Conservation (phyloP, 495 filamentous ascomycete genomes). For the Astrothelium subdiscretum region DNA sequence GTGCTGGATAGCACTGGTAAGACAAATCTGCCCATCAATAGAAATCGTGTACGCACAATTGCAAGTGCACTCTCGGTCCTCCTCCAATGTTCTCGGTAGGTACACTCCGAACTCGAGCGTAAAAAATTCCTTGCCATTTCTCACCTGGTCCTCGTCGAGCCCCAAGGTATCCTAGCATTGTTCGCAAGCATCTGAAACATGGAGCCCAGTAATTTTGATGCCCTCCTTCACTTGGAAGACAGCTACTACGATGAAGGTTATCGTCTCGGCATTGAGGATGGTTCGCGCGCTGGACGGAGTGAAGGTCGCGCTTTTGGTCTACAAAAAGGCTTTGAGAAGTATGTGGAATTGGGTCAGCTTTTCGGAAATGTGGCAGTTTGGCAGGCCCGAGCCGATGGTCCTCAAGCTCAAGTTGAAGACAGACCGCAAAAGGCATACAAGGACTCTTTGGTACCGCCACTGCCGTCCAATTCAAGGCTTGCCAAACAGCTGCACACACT, state of each 20-base stretch:
- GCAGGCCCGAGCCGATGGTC: slow-evolving; percentile 44
- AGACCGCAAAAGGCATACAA: neutral
- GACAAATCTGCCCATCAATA: too few relatives aligned
- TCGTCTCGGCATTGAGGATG: slow-evolving; percentile 61
- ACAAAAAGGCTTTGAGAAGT: slow-evolving; percentile 90
- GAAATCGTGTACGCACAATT: too few relatives aligned
- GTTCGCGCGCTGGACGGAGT: slow-evolving; percentile 62
- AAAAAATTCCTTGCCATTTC: too few relatives aligned
- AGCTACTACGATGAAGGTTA: slow-evolving; percentile 80
- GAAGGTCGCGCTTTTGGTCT: slow-evolving; percentile 87
- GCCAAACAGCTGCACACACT: slow-evolving; percentile 60
- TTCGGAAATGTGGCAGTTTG: slow-evolving; percentile 77
- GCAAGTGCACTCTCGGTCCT: too few relatives aligned
- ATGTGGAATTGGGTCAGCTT: slow-evolving; percentile 61
- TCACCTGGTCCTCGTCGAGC: too few relatives aligned
- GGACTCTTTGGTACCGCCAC: slow-evolving; percentile 24
- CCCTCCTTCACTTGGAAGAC: slow-evolving; percentile 67
- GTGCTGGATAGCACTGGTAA: too few relatives aligned
- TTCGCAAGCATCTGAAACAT: slow-evolving; percentile 20
- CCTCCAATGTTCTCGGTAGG: too few relatives aligned
- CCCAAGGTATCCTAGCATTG: too few relatives aligned
- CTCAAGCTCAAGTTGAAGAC: neutral
- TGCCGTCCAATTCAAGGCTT: slow-evolving; percentile 53
- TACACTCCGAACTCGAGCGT: too few relatives aligned
- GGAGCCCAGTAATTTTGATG: slow-evolving; percentile 52